Evolutionary conservation across 768 basidiomycete genomes (phyloP).

Genomic region (Kwoniella sp.): DNA sequence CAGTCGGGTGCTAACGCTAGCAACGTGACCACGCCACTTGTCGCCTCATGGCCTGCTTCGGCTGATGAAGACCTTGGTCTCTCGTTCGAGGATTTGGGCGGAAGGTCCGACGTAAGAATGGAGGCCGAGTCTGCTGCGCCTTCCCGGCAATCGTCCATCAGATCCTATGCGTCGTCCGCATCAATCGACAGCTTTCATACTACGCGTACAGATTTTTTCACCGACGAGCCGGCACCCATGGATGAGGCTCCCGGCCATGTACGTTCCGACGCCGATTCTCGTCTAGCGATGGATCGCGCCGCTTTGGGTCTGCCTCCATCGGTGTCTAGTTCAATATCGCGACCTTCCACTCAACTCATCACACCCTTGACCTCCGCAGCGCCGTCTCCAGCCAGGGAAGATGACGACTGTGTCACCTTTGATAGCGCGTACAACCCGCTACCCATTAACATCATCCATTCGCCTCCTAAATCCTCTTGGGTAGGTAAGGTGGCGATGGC

Average conservation of each 20-base stretch:
- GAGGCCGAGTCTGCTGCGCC: background rate
- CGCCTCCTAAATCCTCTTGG: slow-evolving; percentile 27
- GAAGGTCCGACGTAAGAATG: background rate
- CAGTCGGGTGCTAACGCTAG: no score
- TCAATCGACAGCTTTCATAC: slow-evolving; percentile 9
- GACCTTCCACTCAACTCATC: slow-evolving; percentile 7
- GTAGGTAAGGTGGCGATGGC: slow-evolving; percentile 41
- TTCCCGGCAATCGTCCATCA: slow-evolving; percentile 3
- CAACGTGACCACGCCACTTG: no score
- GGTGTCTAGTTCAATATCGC: slow-evolving; percentile 6
- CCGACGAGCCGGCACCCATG: background rate
- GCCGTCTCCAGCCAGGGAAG: background rate
- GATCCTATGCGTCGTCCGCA: slow-evolving; percentile 7
- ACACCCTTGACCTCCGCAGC: slow-evolving; percentile 4
- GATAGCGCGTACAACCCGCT: no score
- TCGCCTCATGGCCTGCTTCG: no score
- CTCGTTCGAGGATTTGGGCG: slow-evolving; percentile 19
- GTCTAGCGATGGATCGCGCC: no score
- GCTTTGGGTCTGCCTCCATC: slow-evolving; percentile 7
- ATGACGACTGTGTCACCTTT: no score
- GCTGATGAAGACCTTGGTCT: slow-evolving; percentile 11
- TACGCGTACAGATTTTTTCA: background rate
- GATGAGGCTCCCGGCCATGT: no score
- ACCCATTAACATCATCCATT: no score
- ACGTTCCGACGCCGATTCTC: background rate